Evolutionary conservation across 2,329 filamentous ascomycete species (phyloP), one percentile per base, ranked within the genome.

Genomic region (Chalara sp.): DNA sequence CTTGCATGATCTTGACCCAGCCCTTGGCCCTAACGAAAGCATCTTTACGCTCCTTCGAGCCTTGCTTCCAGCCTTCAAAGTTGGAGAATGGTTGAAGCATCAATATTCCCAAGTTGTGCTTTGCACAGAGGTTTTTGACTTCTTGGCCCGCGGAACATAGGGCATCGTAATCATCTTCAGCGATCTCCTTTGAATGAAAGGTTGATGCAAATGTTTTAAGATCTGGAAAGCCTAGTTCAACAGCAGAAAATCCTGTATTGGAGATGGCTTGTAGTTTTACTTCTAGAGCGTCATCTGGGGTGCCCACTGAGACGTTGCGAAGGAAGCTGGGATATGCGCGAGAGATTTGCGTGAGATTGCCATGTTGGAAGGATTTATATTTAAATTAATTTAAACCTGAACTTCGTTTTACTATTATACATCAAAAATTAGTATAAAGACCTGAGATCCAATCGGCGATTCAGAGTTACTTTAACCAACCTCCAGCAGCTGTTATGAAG

Each of bases 61-160:
- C 80, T 40, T 72, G 70, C 0, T 75, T 69, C 86, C 86, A 91
- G 1, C 86, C 87, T 59, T 91, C 86, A 52, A 89, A 89, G 59
- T 89, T 87, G 12, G 81, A 71, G 59, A 91, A 90, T 0, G 86
- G 86, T 60, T 91, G 86, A 5, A 90, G 67, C 72, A 89, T 84
- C 64, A 90, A 74, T 50, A 90, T 76, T 35, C 74, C 70, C 1
- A 90, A 67, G 0, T 69, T 67, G 33, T 81, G 70, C 8, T 76
- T 70, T 30, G 76, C 68, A 46, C 78, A 81, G 44, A 85, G 65
- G 0, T 68, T 67, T 47, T 72, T 75, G 46, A 88, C 76, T 39
- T 79, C 70, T 12, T 62, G 61, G 0, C 77, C 82, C 1, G 83
- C 75, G 2, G 69, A 67, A 49, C 73, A 73, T 1, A 90, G 72